Evolutionary conservation across 2,329 filamentous ascomycete species (phyloP).

Genomic region (Ophiosphaerella korrae): DNA sequence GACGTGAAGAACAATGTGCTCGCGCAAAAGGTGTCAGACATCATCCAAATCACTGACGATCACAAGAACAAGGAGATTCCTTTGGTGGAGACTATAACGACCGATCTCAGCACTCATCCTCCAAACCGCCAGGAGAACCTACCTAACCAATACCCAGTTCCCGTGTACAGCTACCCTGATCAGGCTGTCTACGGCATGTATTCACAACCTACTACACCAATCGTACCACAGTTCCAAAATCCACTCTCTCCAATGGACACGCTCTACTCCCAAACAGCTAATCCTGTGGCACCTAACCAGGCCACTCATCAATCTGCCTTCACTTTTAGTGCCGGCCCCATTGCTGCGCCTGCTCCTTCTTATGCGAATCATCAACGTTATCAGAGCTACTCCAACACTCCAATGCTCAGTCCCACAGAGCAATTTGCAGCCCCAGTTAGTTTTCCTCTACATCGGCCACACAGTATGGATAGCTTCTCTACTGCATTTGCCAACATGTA

Average conservation of each 20-base stretch:
- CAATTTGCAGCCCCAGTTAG: slow-evolving; percentile 19
- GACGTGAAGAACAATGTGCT: slow-evolving; percentile 77
- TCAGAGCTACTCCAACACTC: slow-evolving; percentile 24
- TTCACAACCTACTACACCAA: slow-evolving; percentile 36
- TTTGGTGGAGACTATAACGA: slow-evolving; percentile 23
- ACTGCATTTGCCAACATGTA: slow-evolving; percentile 15
- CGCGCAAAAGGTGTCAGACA: slow-evolving; percentile 76
- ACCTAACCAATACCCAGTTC: slow-evolving; percentile 20
- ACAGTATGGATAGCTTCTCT: slow-evolving; percentile 33
- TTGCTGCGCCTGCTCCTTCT: slow-evolving; percentile 13
- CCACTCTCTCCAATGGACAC: slow-evolving; percentile 24
- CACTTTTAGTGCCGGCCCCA: slow-evolving; percentile 12
- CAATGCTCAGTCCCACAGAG: slow-evolving; percentile 30
- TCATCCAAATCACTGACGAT: slow-evolving; percentile 96
- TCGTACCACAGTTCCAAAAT: slow-evolving; percentile 25
- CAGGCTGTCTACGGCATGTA: slow-evolving; percentile 28
- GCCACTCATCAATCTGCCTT: slow-evolving; percentile 15
- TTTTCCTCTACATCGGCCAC: slow-evolving; percentile 28
- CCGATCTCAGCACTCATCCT: slow-evolving; percentile 25
- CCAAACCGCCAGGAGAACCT: slow-evolving; percentile 15
- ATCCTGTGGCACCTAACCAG: slow-evolving; percentile 10
- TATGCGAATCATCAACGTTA: slow-evolving; percentile 25
- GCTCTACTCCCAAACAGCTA: slow-evolving; percentile 18
- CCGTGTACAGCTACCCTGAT: slow-evolving; percentile 28
- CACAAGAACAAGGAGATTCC: slow-evolving; percentile 70